Evolutionary conservation across 2,329 filamentous ascomycete species (phyloP), one percentile per base, ranked within the genome.

Genomic region (Chalaropsis ovoidea): DNA sequence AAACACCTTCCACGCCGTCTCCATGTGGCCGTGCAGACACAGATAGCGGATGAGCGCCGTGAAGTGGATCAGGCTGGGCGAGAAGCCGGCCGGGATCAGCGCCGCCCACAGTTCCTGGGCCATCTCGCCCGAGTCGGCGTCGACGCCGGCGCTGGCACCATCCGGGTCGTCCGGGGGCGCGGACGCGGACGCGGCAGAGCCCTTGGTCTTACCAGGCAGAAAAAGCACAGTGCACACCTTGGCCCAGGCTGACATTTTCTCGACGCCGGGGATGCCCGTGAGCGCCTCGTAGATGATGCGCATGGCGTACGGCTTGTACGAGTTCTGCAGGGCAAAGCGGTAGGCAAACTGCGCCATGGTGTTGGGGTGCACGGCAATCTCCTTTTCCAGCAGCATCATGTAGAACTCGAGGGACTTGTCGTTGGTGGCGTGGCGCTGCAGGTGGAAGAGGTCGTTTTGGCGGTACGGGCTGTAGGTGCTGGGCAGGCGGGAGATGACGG

Each of bases 11-110:
- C 84, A 84, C 0, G 85, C 87, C 2, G 84, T 82, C 45, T 81
- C 77, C 7, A 83, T 73, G 69, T 89, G 82, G 11, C 81, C 81
- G n/a, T 79, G 82, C 67, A 84, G 78, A 70, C 88, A 83, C 17
- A 91, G 84, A 67, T 90, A 89, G 47, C 84, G 80, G 65, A 96
- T 82, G 67, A 90, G 76, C 56, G 87, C 79, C 17, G 87, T 88
- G 71, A 87, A 83, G 11, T 80, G 80, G 66, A 84, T 76, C 15
- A 82, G 75, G 69, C 89, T 87, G 27, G 88, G 83, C 22, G 77
- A 76, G 61, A 88, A 76, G 1, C 86, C 87, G n/a, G 80, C 74
- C 22, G 81, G 76, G 4, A 65, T 63, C 11, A 68, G 62, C 41
- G 61, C 22, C 1, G 61, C 56, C 22, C 79, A 77, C n/a, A 78